Evolutionary conservation across 176 grass and related monocot species (phyloP), one percentile per base, ranked within the genome.

Genomic region (Aegilops bicornis): DNA sequence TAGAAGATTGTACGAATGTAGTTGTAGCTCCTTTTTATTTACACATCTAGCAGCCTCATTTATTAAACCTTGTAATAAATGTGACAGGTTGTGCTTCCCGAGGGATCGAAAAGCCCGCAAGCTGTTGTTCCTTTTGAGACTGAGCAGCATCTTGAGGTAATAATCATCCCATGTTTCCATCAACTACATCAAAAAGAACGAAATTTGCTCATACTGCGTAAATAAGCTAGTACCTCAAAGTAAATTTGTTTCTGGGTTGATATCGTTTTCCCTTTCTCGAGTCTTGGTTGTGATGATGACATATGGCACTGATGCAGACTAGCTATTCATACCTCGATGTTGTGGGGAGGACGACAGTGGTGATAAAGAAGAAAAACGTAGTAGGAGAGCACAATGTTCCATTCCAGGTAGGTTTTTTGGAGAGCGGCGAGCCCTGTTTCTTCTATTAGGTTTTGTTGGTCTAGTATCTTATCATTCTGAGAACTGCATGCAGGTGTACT

Each of bases 311-410:
- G 58, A 65, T 84, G 86, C 93, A 95, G 93, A 87, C 81, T 73
- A 95, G 88, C 69, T 91, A 95, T 79, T 90, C 88, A 58, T 95
- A 95, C 82, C 93, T 95, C 29, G 93, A 95, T 48, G 72, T 95
- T 16, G 93, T 91, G 47, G 93, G 93, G 83, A 95, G 93, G 84
- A 89, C 84, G 1, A 92, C 88, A 6, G 64, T 95, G 68, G 93
- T 95, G n/a, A 72, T 95, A 45, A 92, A 83, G 77, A 95, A 95
- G 90, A 90, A 37, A 85, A 95, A 95, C 77, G 77, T 95, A 52
- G 86, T 92, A 64, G 90, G 88, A 72, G 93, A 95, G 50, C 88
- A 91, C 70, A 92, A 92, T 73, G 79, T 71, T 66, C 90, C 93
- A 39, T 95, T 95, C 85, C 93, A 95, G 93, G 93, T 95, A 92